Base-by-base conservation (phyloP, 441 rosid species). In the Jatropha podagrica region DNA sequence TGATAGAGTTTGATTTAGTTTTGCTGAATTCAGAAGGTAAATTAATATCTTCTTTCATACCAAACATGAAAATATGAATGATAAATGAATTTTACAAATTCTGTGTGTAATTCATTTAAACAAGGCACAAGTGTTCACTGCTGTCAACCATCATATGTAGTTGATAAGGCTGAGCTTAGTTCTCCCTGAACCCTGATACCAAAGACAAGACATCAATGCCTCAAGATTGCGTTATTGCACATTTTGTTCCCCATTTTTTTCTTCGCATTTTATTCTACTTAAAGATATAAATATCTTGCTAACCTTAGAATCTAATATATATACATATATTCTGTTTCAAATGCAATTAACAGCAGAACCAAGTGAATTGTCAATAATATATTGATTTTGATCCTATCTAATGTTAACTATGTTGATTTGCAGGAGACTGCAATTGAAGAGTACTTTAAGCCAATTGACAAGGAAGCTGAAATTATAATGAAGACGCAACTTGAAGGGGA, bases 361-460 rank as follows among this genome's bases (percentile, higher is more conserved):
- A 3, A 9, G 60, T 13, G 20, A 71, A 4, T 44, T 58, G 40
- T 18, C 23, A 18, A 5, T 14, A 42, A 2, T 23, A 37, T 7
- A 8, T 18, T 41, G 27, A 20, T 13, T n/a, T 13, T 49, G 59
- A 37, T 49, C 8, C 49, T 23, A 15, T 69, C 26, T 10, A 55
- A 56, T 72, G 27, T 71, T 64, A 51, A 74, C 62, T 67, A 71
- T 51, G 20, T 52, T 48, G 42, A 65, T 75, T 7, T 79, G 77
- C 91, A 92, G 99, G 99, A 95, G 76, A 88, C 89, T 79, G 87
- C 88, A 75, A 89, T 90, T 77, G 93, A 91, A 37, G 91, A 93
- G 38, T 90, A 86, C 81, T 91, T 95, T 75, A 85, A 84, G 79
- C 97, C 99, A 27, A 73, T 95, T 69, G 96, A 93, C 86, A 90